Evolutionary conservation across 2,329 filamentous ascomycete species (phyloP).

Genomic region (Beauveria brongniartii): DNA sequence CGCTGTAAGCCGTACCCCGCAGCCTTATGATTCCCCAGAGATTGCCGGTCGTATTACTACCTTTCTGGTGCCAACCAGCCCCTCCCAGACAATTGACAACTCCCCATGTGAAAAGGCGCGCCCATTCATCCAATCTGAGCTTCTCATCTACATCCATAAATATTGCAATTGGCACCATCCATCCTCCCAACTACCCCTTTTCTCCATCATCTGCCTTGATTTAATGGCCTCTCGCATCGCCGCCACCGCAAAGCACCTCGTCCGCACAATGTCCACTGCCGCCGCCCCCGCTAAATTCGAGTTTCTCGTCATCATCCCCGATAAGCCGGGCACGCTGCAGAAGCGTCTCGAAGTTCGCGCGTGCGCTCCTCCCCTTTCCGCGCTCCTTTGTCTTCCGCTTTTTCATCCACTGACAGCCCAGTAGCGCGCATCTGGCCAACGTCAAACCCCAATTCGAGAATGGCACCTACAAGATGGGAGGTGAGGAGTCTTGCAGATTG

Average conservation of each 20-base stretch:
- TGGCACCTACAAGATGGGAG: constrained; percentile 57
- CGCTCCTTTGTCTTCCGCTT: not conserved
- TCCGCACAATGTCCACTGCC: constrained; percentile 22
- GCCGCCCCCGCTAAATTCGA: constrained; percentile 39
- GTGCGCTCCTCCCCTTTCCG: constrained; percentile 25
- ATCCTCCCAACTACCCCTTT: no score
- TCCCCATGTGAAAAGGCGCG: no score
- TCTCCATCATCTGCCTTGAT: not conserved
- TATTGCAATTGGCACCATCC: no score
- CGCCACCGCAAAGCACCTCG: constrained; percentile 4
- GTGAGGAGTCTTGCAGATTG: constrained; percentile 27
- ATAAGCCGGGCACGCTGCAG: constrained; percentile 50
- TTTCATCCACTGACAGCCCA: not conserved
- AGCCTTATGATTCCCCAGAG: no score
- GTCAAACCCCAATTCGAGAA: constrained; percentile 43
- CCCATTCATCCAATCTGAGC: no score
- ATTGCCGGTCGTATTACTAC: no score
- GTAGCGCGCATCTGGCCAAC: constrained; percentile 45
- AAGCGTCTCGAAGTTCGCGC: constrained; percentile 55
- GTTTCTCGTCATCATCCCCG: constrained; percentile 62
- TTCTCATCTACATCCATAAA: no score
- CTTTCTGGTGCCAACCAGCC: no score
- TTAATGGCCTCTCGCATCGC: constrained; percentile 8
- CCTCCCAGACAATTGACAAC: no score
- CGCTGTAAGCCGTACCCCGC: no score